Evolutionary conservation across 1,284 basidiomycete species (phyloP).

Genomic region (Naganishia albida): DNA sequence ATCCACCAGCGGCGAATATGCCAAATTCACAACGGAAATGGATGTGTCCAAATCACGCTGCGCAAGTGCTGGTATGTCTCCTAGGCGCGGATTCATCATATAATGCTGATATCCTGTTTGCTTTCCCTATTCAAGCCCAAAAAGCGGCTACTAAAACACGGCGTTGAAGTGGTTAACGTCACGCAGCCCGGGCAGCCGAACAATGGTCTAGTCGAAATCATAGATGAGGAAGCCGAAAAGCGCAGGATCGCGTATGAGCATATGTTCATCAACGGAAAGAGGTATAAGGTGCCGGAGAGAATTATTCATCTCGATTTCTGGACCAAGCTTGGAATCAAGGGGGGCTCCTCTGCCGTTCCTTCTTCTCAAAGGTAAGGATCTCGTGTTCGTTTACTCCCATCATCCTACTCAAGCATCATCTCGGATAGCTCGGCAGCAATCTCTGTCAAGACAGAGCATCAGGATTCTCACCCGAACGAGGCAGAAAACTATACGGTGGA

Average conservation of each 20-base stretch:
- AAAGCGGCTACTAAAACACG: constrained; percentile 71
- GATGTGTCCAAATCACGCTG: constrained; percentile 98
- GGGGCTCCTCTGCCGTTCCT: background rate
- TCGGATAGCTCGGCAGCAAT: background rate
- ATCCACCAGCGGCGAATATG: constrained; percentile 83
- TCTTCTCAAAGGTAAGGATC: background rate
- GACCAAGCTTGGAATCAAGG: constrained; percentile 66
- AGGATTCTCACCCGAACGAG: background rate
- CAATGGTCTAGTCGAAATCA: constrained; percentile 88
- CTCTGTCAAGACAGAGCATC: background rate
- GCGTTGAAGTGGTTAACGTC: constrained; percentile 68
- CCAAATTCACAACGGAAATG: constrained; percentile 87
- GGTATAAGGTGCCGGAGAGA: constrained; percentile 91
- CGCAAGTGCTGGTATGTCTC: constrained; percentile 62
- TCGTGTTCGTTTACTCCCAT: too few relatives aligned
- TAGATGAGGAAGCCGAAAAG: constrained; percentile 64
- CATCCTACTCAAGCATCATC: too few relatives aligned
- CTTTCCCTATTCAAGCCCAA: constrained; percentile 65
- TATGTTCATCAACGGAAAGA: constrained; percentile 61
- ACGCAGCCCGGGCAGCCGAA: constrained; percentile 71
- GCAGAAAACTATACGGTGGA: constrained; percentile 17
- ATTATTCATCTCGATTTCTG: constrained; percentile 93
- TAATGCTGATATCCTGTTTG: background rate
- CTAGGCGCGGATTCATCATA: too few relatives aligned
- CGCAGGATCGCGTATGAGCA: constrained; percentile 53